A percentile compares a stretch with the other conserved stretches of the same genome.
Evolutionary conservation across 371 early-diverging fungal genomes (phyloP).

Genomic region (Lichtheimia hyalospora): DNA sequence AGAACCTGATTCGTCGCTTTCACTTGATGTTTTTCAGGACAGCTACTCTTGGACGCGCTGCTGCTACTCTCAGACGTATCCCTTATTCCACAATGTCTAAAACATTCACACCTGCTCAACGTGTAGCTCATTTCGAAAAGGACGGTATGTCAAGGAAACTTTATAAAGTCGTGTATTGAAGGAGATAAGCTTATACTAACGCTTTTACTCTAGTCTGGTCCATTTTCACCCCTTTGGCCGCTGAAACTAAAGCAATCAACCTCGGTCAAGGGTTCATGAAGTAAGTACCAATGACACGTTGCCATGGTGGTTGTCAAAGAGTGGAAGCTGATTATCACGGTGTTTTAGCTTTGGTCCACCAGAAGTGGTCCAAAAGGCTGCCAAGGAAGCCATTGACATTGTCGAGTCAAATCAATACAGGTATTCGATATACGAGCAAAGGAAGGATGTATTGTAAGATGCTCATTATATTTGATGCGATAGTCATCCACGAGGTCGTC

Average conservation of each 20-base stretch:
- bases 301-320: no score
- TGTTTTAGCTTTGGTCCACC: slow-evolving; percentile 79
- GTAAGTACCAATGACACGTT: slow-evolving; percentile 28
- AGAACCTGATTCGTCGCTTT: slow-evolving; percentile 1
- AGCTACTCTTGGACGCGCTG: no score
- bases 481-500: slow-evolving; percentile 81
- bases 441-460: background rate
- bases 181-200: background rate
- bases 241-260: slow-evolving; percentile 87
- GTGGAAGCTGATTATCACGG: no score
- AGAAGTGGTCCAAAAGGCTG: slow-evolving; percentile 84
- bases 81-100: slow-evolving; percentile 6
- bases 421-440: background rate
- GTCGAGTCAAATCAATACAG: slow-evolving; percentile 83
- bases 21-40: background rate
- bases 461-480: background rate
- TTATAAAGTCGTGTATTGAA: background rate
- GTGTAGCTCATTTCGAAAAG: slow-evolving; percentile 43
- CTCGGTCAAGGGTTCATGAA: slow-evolving; percentile 92
- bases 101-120: slow-evolving; percentile 30
- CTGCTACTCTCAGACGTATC: no score
- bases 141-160: slow-evolving; percentile 30
- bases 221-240: slow-evolving; percentile 86
- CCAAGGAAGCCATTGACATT: slow-evolving; percentile 63
- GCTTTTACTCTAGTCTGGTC: slow-evolving; percentile 73